phyloP scores from a whole-genome alignment of 176 grass and related monocot genomes.

The Panicum miliaceum region DNA sequence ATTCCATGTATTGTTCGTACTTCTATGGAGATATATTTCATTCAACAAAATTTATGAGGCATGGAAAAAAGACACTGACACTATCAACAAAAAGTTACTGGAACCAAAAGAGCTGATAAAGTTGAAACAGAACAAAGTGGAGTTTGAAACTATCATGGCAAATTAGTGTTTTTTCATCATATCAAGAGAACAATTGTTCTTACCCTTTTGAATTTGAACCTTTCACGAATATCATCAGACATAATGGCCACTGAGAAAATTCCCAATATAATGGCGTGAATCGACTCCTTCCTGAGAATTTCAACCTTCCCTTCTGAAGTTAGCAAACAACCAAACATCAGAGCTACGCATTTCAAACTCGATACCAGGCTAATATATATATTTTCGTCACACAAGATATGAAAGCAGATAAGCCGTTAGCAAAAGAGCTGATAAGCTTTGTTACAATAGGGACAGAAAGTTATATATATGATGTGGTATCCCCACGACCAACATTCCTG shows the following conservation, averaged over 20 bases:
- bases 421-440: neutral
- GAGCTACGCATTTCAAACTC: conserved; percentile 11
- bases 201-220: conserved; percentile 81
- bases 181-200: conserved; percentile 34
- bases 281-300: conserved; percentile 77
- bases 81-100: neutral
- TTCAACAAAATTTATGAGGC: conserved; percentile 7
- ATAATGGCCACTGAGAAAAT: conserved; percentile 87
- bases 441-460: neutral
- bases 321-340: conserved; percentile 44
- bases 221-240: conserved; percentile 68
- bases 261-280: conserved; percentile 83
- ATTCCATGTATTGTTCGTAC: neutral
- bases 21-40: conserved; percentile 2
- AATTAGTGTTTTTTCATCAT: neutral
- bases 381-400: neutral
- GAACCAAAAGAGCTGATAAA: conserved; percentile 12
- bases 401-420: neutral
- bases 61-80: neutral
- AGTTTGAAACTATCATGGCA: conserved; percentile 11
- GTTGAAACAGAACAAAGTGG: conserved; percentile 15
- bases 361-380: neutral
- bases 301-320: conserved; percentile 88
- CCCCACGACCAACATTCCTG: neutral
- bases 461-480: neutral